A percentile compares a stretch with the other conserved stretches of the same genome.
These are phyloP conservation scores for Clathrospora elynae DNA, from an alignment of 2,329 filamentous ascomycete species.

Conservation along the genomic window DNA sequence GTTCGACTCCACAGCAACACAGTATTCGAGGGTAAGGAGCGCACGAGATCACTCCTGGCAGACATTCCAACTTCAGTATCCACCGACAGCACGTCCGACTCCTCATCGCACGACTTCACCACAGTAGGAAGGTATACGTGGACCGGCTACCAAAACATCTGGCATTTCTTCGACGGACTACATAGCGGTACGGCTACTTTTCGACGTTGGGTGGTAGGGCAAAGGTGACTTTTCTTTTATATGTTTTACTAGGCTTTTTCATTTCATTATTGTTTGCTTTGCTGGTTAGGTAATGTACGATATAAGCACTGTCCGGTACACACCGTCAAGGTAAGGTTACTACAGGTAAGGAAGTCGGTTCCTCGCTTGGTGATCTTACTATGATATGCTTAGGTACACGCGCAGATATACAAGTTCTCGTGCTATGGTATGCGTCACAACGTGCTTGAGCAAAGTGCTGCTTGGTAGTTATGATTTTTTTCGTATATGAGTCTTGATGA, in stretches of 20 bases:
- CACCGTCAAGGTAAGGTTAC: constrained; percentile 35
- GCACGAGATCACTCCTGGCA: constrained; percentile 1
- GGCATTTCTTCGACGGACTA: not conserved
- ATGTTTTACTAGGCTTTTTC: constrained; percentile 24
- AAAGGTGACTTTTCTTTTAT: constrained; percentile 29
- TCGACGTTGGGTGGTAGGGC: constrained; percentile 26
- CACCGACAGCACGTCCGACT: not conserved
- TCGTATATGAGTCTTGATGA: no score
- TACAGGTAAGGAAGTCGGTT: constrained; percentile 35
- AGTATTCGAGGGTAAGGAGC: constrained; percentile 35
- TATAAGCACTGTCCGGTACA: constrained; percentile 15
- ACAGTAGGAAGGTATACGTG: not conserved
- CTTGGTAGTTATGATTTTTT: no score
- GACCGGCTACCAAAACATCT: not conserved
- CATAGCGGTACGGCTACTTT: not conserved
- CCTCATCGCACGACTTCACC: not conserved
- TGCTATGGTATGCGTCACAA: no score
- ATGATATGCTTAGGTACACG: constrained; percentile 15
- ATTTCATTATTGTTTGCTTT: constrained; percentile 9
- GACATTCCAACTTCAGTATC: not conserved
- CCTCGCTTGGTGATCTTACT: constrained; percentile 39
- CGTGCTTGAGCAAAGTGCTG: no score
- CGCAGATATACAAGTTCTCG: no score
- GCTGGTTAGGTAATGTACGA: constrained; percentile 39
- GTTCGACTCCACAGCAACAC: constrained; percentile 22